A percentile compares a stretch with the other conserved stretches of the same genome.
Evolutionary conservation across 2,329 filamentous ascomycete genomes (phyloP).

Genomic region (Arachnopeziza araneosa): DNA sequence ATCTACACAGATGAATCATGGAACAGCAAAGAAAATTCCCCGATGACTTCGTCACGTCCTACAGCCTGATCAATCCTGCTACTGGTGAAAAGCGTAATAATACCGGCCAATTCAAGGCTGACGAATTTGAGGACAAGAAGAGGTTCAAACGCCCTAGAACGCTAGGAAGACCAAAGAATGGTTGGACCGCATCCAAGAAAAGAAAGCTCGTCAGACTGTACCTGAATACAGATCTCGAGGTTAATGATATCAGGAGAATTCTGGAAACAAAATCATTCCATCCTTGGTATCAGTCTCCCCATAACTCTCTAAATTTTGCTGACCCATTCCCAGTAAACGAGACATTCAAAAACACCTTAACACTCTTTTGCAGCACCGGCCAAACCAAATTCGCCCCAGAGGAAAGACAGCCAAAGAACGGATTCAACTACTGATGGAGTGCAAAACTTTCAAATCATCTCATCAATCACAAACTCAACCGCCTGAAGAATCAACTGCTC

Average conservation of each 20-base stretch:
- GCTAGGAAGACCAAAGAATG: conserved; percentile 1
- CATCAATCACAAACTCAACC: not conserved
- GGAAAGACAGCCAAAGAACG: conserved; percentile 2
- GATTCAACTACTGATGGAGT: conserved; percentile 3
- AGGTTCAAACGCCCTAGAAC: not conserved
- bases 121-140: not conserved
- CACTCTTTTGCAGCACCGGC: conserved; percentile 4
- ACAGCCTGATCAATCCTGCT: not conserved
- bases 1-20: not conserved
- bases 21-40: not conserved
- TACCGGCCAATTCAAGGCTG: not conserved
- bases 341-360: conserved; percentile 6
- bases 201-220: conserved; percentile 1
- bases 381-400: conserved; percentile 4
- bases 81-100: not conserved
- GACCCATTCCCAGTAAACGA: conserved; percentile 1
- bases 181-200: conserved; percentile 1
- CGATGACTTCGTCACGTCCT: not conserved
- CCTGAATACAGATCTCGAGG: conserved; percentile 1
- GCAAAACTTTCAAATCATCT: not conserved
- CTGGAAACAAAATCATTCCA: not conserved
- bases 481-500: not conserved
- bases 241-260: not conserved
- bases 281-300: not conserved
- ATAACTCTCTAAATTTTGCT: not conserved